phyloP scores from a whole-genome alignment of 371 early-diverging fungal species.

The Mortierella sp. region DNA sequence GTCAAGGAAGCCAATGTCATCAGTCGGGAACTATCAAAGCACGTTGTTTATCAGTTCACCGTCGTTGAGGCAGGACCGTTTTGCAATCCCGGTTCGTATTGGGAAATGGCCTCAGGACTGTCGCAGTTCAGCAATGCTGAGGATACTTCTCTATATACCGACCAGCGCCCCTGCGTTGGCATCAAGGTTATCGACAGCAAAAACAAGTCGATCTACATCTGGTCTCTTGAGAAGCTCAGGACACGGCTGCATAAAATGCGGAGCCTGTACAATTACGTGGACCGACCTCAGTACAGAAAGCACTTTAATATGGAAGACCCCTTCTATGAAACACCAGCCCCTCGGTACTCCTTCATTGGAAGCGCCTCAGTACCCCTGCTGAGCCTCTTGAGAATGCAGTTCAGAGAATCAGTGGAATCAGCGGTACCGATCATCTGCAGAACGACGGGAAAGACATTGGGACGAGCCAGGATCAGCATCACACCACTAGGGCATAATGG shows the following conservation, averaged over 20 bases:
- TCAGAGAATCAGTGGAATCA: constrained; percentile 55
- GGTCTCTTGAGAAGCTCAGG: constrained; percentile 79
- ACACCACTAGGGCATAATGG: constrained; percentile 56
- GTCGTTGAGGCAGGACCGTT: constrained; percentile 70
- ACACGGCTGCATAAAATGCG: constrained; percentile 81
- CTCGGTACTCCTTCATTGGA: constrained; percentile 75
- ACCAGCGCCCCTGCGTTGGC: constrained; percentile 70
- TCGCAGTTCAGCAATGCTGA: constrained; percentile 68
- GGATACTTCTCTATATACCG: constrained; percentile 61
- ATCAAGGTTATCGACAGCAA: constrained; percentile 79
- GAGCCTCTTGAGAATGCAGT: constrained; percentile 61
- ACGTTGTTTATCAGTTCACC: constrained; percentile 84
- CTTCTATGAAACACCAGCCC: constrained; percentile 75
- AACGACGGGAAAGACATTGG: constrained; percentile 66
- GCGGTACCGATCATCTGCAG: constrained; percentile 65
- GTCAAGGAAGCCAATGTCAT: constrained; percentile 92
- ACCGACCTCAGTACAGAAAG: constrained; percentile 74
- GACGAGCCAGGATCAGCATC: constrained; percentile 57
- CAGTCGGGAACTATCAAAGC: constrained; percentile 78
- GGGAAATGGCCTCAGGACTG: constrained; percentile 67
- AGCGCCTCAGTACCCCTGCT: constrained; percentile 63
- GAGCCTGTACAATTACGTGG: constrained; percentile 77
- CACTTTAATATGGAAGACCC: constrained; percentile 84
- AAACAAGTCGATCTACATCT: constrained; percentile 75
- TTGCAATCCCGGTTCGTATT: constrained; percentile 66